phyloP scores from a whole-genome alignment of 2,329 filamentous ascomycete genomes.

The Arachnopeziza araneosa region DNA sequence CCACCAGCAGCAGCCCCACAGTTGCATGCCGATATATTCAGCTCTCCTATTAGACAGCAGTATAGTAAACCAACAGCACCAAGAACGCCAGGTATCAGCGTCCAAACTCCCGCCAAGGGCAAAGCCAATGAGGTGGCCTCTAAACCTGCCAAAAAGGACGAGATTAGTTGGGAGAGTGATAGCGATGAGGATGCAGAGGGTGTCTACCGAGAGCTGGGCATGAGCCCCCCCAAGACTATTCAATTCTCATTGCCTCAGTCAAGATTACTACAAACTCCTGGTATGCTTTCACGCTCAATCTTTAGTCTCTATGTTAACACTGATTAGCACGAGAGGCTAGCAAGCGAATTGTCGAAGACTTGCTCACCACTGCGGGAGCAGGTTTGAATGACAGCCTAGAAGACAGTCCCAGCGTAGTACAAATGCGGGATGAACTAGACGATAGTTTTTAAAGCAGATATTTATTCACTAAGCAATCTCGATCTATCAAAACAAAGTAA shows the following conservation, averaged over 20 bases:
- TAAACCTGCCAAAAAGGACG: slow-evolving; percentile 36
- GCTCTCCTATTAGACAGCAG: slow-evolving; percentile 56
- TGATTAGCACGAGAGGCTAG: slow-evolving; percentile 70
- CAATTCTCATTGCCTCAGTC: slow-evolving; percentile 77
- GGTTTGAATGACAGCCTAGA: slow-evolving; percentile 53
- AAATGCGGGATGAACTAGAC: slow-evolving; percentile 57
- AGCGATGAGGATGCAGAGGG: slow-evolving; percentile 52
- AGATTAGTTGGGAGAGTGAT: slow-evolving; percentile 69
- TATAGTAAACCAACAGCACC: slow-evolving; percentile 38
- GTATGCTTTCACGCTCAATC: slow-evolving; percentile 38
- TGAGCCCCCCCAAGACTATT: slow-evolving; percentile 91
- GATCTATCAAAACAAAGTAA: neutral
- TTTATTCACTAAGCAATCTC: neutral
- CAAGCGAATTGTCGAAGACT: slow-evolving; percentile 73
- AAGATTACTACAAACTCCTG: slow-evolving; percentile 73
- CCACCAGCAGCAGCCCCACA: slow-evolving; percentile 77
- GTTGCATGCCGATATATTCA: slow-evolving; percentile 79
- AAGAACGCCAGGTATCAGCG: slow-evolving; percentile 76
- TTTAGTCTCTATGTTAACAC: slow-evolving; percentile 5
- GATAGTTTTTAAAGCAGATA: slow-evolving; percentile 42
- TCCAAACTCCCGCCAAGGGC: slow-evolving; percentile 65
- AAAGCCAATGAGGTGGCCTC: slow-evolving; percentile 47
- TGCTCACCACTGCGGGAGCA: slow-evolving; percentile 72
- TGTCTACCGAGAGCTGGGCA: slow-evolving; percentile 55
- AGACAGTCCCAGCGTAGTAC: slow-evolving; percentile 60